Base-by-base conservation (phyloP, 257 asterid genomes). In the Nicotiana otophora region DNA sequence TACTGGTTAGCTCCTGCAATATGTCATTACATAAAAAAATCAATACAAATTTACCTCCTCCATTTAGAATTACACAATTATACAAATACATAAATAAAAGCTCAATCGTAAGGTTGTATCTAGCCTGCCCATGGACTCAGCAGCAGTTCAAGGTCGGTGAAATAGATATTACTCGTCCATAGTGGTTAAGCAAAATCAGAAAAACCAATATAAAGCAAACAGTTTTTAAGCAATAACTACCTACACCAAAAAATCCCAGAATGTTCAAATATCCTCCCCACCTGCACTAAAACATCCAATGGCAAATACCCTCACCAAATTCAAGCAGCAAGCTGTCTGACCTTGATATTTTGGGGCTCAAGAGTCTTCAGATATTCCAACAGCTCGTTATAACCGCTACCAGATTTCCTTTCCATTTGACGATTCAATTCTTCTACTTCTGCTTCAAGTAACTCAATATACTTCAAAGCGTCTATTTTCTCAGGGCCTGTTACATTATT, bases 311-410 rank as follows among this genome's bases (percentile, higher is more conserved):
- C 83, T 77, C 80, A 36, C 55, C 63, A 42, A 64, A 62, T 20
- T 31, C 23, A 57, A 69, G 58, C 33, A 65, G 34, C 60, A 55
- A 61, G 81, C 81, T 67, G 65, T 82, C 90, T 75, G 67, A 96
- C 99, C 98, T 96, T 95, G 77, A 96, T 81, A 91, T 96, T 96
- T 89, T 96, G 98, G 75, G 99, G 99, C 90, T 96, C 99, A 17
- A 96, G 97, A 81, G 98, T 82, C 90, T 89, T 96, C 61, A 96
- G 90, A 88, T 93, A 96, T 53, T 96, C 99, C 91, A 96, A 82
- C 79, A 96, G 89, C 79, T 91, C 99, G 85, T 93, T 96, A 80
- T 86, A 93, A 58, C 93, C 97, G 58, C 87, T 88, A 74, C 92
- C 75, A 87, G 97, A 83, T 88, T 91, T 96, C 85, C 96, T 88